phyloP scores from a whole-genome alignment of 1,284 basidiomycete species.

The Porogramme epimiltina region DNA sequence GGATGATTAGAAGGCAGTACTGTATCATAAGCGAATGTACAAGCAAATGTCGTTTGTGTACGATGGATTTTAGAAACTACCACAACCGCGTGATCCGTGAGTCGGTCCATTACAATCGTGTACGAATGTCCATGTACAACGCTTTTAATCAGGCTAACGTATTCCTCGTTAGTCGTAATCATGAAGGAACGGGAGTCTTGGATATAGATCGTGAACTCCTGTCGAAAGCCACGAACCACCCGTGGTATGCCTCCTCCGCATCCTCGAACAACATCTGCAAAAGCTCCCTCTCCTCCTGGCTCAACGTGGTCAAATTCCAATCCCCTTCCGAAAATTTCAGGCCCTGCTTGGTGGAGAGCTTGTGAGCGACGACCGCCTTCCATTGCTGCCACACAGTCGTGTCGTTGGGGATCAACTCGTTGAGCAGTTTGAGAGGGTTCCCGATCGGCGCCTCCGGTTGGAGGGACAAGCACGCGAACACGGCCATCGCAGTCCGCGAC shows the following conservation, averaged over 20 bases:
- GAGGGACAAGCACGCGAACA: slow-evolving; percentile 14
- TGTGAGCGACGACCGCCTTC: slow-evolving; percentile 9
- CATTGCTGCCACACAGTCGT: slow-evolving; percentile 20
- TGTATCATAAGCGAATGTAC: too few relatives aligned
- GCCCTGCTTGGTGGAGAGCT: not conserved
- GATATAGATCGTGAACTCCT: not conserved
- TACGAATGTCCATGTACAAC: too few relatives aligned
- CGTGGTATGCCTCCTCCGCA: slow-evolving; percentile 6
- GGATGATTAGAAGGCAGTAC: not conserved
- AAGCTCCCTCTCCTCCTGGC: slow-evolving; percentile 7
- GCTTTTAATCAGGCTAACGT: too few relatives aligned
- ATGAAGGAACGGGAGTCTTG: not conserved
- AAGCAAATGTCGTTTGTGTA: too few relatives aligned
- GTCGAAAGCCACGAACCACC: not conserved
- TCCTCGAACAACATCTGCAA: slow-evolving; percentile 12
- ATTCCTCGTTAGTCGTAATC: too few relatives aligned
- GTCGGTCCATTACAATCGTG: too few relatives aligned
- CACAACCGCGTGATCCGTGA: too few relatives aligned
- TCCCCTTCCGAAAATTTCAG: slow-evolving; percentile 3
- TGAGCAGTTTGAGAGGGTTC: slow-evolving; percentile 13
- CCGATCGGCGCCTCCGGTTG: slow-evolving; percentile 2
- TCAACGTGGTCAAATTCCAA: slow-evolving; percentile 6
- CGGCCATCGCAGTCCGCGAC: slow-evolving; percentile 17
- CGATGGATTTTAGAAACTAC: too few relatives aligned
- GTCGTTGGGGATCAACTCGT: slow-evolving; percentile 20